Base-by-base conservation (phyloP, 2,329 filamentous ascomycete genomes). In the Colletotrichum plurivorum region DNA sequence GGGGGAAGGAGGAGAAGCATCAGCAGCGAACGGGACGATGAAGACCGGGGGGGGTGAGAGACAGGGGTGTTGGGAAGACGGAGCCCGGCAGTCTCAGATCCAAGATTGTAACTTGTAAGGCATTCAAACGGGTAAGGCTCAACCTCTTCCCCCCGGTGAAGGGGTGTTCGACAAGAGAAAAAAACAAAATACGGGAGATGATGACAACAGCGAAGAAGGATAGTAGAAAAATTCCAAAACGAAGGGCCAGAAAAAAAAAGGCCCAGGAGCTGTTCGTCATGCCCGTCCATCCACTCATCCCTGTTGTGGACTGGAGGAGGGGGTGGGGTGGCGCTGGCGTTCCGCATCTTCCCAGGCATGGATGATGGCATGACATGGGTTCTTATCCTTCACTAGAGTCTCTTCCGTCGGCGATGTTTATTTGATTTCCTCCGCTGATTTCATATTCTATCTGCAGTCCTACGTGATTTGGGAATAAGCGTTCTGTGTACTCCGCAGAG, bases 181-280 rank as follows among this genome's bases (percentile, higher is more conserved):
- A 62, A 27, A 36, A 43, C 31, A 27, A 54, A 20, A n/a, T 27
- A 54, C 27, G 15, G 15, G 7, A 49, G 13, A 41, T 25, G 13
- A 25, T 25, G 22, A 25, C 22, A 25, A 25, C 22, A 25, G 22
- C 2, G 39, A 25, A 49, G 48, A 8, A 13, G 18, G 18, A 16
- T 10, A 46, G 45, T 16, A 46, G 48, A 52, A 52, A 15, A 20
- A 52, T 22, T 12, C 16, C 9, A 54, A 36, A 46, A 62, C 16
- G 18, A 62, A 53, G 31, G 18, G 20, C 10, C 16, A 18, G 48
- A 59, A 15, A 65, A 55, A 53, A 41, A 53, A 45, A 39, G 58
- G 22, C 61, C 46, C 48, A 59, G 22, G 49, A 65, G 41, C 54
- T 43, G 55, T 66, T 69, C 62, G 62, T 66, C 62, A 66, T 69